Evolutionary conservation across 176 grass and related monocot species (phyloP).

Genomic region (Canna indica): DNA sequence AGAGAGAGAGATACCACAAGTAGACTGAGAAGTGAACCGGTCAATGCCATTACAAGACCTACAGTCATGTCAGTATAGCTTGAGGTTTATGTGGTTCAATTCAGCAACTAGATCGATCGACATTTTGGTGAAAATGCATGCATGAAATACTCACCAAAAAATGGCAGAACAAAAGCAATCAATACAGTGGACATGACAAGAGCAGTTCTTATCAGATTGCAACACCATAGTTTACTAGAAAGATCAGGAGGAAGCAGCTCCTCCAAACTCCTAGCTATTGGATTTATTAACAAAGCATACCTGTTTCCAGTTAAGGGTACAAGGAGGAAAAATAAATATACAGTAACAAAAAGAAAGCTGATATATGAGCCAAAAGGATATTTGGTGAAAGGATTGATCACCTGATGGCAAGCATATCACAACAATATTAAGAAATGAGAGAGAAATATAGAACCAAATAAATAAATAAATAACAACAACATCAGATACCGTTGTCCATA

Average conservation of each 20-base stretch:
- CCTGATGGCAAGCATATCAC: slow-evolving; percentile 32
- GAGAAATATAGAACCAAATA: not conserved
- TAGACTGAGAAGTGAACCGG: slow-evolving; percentile 79
- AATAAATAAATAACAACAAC: not conserved
- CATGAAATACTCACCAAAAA: slow-evolving; percentile 53
- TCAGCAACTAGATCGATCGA: not conserved
- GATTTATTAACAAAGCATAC: slow-evolving; percentile 81
- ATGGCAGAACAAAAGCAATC: slow-evolving; percentile 89
- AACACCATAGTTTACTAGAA: slow-evolving; percentile 32
- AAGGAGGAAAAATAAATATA: not conserved
- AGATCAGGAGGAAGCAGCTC: slow-evolving; percentile 54
- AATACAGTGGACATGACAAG: slow-evolving; percentile 67
- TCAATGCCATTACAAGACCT: slow-evolving; percentile 94
- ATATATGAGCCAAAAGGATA: slow-evolving; percentile 52
- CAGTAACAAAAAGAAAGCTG: not conserved
- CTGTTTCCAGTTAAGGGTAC: slow-evolving; percentile 46
- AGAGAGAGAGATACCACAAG: slow-evolving; percentile 52
- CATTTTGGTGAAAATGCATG: not conserved
- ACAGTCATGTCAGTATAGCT: slow-evolving; percentile 13
- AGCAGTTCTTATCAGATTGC: slow-evolving; percentile 49
- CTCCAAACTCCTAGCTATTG: slow-evolving; percentile 77
- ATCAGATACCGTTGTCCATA: slow-evolving; percentile 98
- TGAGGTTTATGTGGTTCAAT: slow-evolving; percentile 4
- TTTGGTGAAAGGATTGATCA: slow-evolving; percentile 89
- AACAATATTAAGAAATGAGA: slow-evolving; percentile 8